Conservation (phyloP, 129 eudicot genomes). For the Flaveria bidentis region DNA sequence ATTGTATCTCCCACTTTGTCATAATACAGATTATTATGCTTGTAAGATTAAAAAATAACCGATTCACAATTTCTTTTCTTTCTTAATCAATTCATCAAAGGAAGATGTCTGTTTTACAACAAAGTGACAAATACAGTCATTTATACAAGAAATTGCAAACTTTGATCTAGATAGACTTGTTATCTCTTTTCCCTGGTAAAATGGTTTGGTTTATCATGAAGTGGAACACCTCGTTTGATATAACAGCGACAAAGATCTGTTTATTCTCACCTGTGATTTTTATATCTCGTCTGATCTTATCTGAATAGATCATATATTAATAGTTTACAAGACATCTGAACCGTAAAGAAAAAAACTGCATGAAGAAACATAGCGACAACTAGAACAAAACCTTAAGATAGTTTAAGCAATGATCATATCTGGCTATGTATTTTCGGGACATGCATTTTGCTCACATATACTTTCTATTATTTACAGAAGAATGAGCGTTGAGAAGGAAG, state of each 20-base stretch:
- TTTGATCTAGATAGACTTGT: not conserved
- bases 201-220: too few species aligned
- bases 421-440: not conserved
- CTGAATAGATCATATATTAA: not conserved
- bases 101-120: not conserved
- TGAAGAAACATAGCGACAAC: not conserved
- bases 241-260: not conserved
- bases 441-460: not conserved
- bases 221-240: not conserved
- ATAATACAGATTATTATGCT: not conserved
- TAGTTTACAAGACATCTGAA: not conserved
- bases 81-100: not conserved
- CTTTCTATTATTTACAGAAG: not conserved
- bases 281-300: not conserved
- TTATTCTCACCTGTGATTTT: not conserved
- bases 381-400: not conserved
- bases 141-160: not conserved
- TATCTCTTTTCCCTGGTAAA: not conserved
- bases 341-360: not conserved
- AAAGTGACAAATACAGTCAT: not conserved
- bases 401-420: not conserved
- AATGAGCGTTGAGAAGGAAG: conserved; percentile 5
- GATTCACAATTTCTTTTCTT: not conserved
- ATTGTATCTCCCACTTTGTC: too few species aligned
- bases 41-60: not conserved